These are phyloP conservation scores for Paratinospora sagittata DNA, from an alignment of 164 flowering plant genomes.

Conservation along the genomic window DNA sequence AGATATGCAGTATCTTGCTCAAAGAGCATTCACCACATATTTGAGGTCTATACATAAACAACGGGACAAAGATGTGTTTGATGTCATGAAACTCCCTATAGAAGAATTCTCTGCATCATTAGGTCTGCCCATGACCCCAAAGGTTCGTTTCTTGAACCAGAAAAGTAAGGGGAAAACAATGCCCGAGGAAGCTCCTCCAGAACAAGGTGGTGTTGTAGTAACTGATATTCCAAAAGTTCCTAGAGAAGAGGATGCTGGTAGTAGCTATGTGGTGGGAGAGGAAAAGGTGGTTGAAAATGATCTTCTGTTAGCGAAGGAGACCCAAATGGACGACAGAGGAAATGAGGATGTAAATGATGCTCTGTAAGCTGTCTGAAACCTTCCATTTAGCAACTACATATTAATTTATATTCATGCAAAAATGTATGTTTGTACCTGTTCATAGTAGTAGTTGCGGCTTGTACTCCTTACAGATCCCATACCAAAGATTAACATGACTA, in stretches of 20 bases:
- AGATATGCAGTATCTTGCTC: conserved; percentile 52
- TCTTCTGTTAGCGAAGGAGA: conserved; percentile 34
- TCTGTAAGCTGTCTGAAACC: conserved; percentile 27
- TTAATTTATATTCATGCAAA: neutral
- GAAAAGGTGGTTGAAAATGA: conserved; percentile 27
- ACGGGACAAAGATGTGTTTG: conserved; percentile 71
- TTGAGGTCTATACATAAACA: conserved; percentile 62
- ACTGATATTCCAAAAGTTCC: conserved; percentile 16
- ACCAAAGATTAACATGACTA: too few species aligned
- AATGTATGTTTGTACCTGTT: neutral
- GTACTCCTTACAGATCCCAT: too few species aligned
- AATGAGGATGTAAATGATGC: conserved; percentile 19
- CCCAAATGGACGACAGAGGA: conserved; percentile 14
- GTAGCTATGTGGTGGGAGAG: conserved; percentile 20
- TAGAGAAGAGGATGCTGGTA: conserved; percentile 10
- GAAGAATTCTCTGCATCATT: conserved; percentile 82
- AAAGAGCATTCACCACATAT: conserved; percentile 79
- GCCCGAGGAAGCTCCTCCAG: conserved; percentile 24
- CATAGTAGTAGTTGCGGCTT: neutral
- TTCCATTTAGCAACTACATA: neutral
- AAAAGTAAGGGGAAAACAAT: conserved; percentile 28
- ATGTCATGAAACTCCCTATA: conserved; percentile 55
- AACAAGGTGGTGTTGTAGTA: conserved; percentile 21
- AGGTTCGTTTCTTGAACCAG: conserved; percentile 55
- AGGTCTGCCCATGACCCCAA: conserved; percentile 86